Evolutionary conservation across 23 red algal genomes (phyloP).

Genomic region (Gracilaria domingensis): DNA sequence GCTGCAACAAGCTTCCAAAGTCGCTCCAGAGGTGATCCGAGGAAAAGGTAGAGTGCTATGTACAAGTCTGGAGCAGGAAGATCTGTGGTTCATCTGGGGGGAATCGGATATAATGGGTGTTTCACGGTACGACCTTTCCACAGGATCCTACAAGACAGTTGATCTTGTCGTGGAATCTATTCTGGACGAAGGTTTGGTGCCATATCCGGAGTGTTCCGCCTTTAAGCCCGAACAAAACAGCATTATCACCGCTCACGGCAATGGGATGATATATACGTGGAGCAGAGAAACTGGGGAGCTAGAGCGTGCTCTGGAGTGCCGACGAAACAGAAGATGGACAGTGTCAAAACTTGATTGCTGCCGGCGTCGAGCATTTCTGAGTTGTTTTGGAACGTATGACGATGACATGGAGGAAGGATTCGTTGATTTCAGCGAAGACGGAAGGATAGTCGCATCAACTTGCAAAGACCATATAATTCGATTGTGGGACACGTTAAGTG

Average conservation of each 20-base stretch:
- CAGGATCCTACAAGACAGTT: not conserved
- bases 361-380: not conserved
- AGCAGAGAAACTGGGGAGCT: not conserved
- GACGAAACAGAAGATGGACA: not conserved
- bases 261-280: not conserved
- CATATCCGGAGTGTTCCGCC: not conserved
- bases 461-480: not conserved
- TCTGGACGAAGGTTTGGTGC: not conserved
- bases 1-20: not conserved
- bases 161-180: not conserved
- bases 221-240: not conserved
- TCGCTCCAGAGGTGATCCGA: too few relatives aligned
- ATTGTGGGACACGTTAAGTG: not conserved
- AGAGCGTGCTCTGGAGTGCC: not conserved
- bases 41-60: not conserved
- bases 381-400: not conserved
- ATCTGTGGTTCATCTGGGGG: not conserved
- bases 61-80: not conserved
- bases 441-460: not conserved
- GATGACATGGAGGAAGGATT: not conserved
- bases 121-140: not conserved
- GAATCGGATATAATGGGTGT: not conserved
- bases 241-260: not conserved
- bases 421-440: too few relatives aligned
- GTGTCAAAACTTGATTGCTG: not conserved